Evolutionary conservation across 1,284 basidiomycete genomes (phyloP).

Genomic region (Pterulicium gracile): DNA sequence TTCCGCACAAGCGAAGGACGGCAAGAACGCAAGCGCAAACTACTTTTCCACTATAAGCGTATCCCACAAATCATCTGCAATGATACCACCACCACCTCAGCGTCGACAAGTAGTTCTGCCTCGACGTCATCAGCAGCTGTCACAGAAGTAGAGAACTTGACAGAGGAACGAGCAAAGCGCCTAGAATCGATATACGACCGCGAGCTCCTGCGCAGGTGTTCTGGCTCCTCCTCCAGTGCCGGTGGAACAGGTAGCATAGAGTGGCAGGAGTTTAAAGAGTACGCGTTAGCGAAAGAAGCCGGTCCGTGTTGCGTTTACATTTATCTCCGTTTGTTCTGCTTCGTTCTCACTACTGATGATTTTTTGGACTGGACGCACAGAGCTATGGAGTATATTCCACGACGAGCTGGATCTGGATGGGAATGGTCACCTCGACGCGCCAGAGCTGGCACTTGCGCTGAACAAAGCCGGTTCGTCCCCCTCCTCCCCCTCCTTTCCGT

Average conservation of each 20-base stretch:
- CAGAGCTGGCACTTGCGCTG: constrained; percentile 63
- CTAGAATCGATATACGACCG: constrained; percentile 67
- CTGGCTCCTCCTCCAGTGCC: constrained; percentile 35
- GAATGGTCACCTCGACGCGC: constrained; percentile 70
- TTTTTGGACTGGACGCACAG: constrained; percentile 22
- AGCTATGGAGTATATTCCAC: constrained; percentile 86
- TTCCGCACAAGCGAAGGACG: constrained; percentile 56
- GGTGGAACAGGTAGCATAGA: constrained; percentile 37
- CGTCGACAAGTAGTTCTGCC: constrained; percentile 14
- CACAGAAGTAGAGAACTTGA: constrained; percentile 30
- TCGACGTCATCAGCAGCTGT: constrained; percentile 13
- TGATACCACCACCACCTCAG: constrained; percentile 11
- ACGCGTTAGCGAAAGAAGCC: constrained; percentile 67
- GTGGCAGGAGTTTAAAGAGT: constrained; percentile 74
- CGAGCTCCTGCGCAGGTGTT: constrained; percentile 61
- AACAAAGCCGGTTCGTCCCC: constrained; percentile 54
- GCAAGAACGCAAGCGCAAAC: constrained; percentile 43
- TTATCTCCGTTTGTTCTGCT: background rate
- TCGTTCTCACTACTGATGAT: background rate
- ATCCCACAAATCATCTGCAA: constrained; percentile 29
- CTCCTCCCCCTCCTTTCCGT: constrained; percentile 9
- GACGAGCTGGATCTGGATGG: constrained; percentile 79
- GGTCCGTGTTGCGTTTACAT: constrained; percentile 36
- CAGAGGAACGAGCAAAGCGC: constrained; percentile 56
- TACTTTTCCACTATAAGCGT: constrained; percentile 51